Conservation (phyloP, 306 rosid species). For the Pachyrhizus erosus region DNA sequence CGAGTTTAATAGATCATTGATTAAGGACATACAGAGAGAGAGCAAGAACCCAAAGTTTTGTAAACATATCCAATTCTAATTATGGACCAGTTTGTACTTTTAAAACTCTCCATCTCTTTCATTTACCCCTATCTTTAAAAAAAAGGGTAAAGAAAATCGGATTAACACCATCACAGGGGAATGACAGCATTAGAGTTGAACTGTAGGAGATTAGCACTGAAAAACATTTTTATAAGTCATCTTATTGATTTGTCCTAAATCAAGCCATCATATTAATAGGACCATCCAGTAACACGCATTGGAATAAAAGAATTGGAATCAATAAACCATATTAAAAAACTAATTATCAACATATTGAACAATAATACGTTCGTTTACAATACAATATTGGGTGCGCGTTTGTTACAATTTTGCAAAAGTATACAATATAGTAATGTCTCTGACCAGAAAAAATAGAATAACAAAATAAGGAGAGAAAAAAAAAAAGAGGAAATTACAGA, state of each 20-base stretch:
- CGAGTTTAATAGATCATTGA: no score
- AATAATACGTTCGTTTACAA: not conserved
- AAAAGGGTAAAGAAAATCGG: no score
- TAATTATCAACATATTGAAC: conserved; percentile 26
- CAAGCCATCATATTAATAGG: not conserved
- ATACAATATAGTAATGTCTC: conserved; percentile 34
- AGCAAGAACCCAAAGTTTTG: no score
- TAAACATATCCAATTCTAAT: no score
- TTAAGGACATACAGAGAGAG: no score
- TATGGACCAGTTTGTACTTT: no score
- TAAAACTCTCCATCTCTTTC: no score
- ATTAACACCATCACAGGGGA: no score
- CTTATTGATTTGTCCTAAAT: not conserved
- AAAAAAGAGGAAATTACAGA: not conserved
- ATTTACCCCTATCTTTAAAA: no score
- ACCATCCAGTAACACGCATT: not conserved
- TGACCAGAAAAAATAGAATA: conserved; percentile 26
- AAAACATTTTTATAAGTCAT: not conserved
- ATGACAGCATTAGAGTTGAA: not conserved
- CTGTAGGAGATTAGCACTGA: not conserved
- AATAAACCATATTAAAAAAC: not conserved
- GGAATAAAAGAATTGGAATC: not conserved
- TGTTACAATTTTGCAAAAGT: conserved; percentile 25
- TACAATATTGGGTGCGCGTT: conserved; percentile 26
- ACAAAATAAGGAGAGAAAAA: not conserved